Percentiles rank a stretch among this genome's conserved stretches.
Conservation (phyloP, 768 basidiomycete species). For the Sarcomyxa edulis region DNA sequence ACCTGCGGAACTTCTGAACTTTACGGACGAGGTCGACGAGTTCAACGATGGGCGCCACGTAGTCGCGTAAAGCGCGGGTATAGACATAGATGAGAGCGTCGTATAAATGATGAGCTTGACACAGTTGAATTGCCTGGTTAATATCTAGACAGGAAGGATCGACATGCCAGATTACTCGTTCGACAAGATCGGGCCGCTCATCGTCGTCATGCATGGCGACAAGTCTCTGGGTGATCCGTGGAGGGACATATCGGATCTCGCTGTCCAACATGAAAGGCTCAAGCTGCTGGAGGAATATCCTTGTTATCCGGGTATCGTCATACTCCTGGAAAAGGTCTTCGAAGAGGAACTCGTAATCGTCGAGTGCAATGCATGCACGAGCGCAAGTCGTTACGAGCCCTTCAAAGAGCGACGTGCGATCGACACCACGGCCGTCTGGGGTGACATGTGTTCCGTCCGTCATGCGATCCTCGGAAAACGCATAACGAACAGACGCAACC, state of each 20-base stretch:
- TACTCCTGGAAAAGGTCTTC: slow-evolving; percentile 92
- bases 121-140: slow-evolving; percentile 86
- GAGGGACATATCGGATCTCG: slow-evolving; percentile 71
- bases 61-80: slow-evolving; percentile 83
- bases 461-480: slow-evolving; percentile 95
- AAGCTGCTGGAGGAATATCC: slow-evolving; percentile 78
- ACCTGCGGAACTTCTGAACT: slow-evolving; percentile 51
- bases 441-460: slow-evolving; percentile 81
- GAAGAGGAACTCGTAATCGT: slow-evolving; percentile 83
- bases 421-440: slow-evolving; percentile 85
- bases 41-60: slow-evolving; percentile 84
- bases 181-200: slow-evolving; percentile 67
- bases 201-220: slow-evolving; percentile 73
- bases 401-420: slow-evolving; percentile 87
- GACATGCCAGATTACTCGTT: slow-evolving; percentile 94
- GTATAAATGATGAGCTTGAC: slow-evolving; percentile 78
- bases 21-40: slow-evolving; percentile 71
- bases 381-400: slow-evolving; percentile 74
- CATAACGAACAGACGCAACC: slow-evolving; percentile 81
- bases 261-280: slow-evolving; percentile 79
- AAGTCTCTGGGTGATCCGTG: slow-evolving; percentile 81
- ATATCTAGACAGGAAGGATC: slow-evolving; percentile 88
- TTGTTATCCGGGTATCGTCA: slow-evolving; percentile 74
- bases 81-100: slow-evolving; percentile 95
- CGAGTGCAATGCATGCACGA: slow-evolving; percentile 74